Conservation (phyloP, 345 rosid genomes). For the Odontarrhena argentea region DNA sequence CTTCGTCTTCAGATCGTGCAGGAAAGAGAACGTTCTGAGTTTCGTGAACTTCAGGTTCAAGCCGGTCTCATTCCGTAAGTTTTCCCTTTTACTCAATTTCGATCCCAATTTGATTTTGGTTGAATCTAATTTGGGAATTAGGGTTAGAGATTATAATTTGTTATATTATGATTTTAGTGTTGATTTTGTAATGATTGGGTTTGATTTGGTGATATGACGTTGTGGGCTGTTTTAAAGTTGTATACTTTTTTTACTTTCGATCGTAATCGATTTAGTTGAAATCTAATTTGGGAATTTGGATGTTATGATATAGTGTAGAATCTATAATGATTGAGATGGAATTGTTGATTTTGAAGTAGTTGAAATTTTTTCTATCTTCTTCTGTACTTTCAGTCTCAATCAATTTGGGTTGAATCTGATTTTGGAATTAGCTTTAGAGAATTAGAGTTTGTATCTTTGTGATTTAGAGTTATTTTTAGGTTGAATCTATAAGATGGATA, state of each 20-base stretch:
- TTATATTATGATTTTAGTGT: too few relatives aligned
- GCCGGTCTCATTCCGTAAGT: constrained; percentile 92
- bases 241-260: not conserved
- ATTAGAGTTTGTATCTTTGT: constrained; percentile 3
- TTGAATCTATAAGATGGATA: not conserved
- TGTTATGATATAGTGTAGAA: constrained; percentile 6
- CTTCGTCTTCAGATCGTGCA: constrained; percentile 90
- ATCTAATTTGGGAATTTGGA: constrained; percentile 34
- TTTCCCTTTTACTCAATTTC: not conserved
- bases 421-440: constrained; percentile 36
- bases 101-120: not conserved
- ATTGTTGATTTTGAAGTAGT: constrained; percentile 2
- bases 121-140: constrained; percentile 7
- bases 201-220: too few relatives aligned
- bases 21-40: constrained; percentile 88
- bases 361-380: not conserved
- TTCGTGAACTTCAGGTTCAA: constrained; percentile 88
- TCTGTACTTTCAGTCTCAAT: too few relatives aligned
- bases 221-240: too few relatives aligned
- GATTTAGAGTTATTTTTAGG: not conserved
- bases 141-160: constrained; percentile 16
- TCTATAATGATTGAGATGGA: constrained; percentile 4
- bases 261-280: constrained; percentile 19
- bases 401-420: not conserved
- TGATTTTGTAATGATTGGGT: too few relatives aligned